Evolutionary conservation across 2,329 filamentous ascomycete genomes (phyloP).

Genomic region (Hymenotorrendiella dingleyae): DNA sequence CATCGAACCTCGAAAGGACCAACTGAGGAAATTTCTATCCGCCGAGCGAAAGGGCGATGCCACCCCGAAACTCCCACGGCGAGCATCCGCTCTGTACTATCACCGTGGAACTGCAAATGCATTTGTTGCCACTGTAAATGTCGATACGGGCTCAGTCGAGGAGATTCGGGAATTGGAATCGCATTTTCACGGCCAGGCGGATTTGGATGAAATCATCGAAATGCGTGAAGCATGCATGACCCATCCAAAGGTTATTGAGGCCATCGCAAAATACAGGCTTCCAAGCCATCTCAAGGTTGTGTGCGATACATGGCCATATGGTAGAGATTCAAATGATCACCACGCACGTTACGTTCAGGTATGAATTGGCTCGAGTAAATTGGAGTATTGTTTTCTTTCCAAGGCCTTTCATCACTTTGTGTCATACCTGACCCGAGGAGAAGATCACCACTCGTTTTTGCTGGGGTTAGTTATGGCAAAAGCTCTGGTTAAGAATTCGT

Average conservation of each 20-base stretch:
- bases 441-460: too few relatives aligned
- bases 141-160: constrained; percentile 12
- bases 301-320: constrained; percentile 26
- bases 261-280: constrained; percentile 17
- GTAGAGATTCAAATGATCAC: constrained; percentile 20
- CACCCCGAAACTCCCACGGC: constrained; percentile 6
- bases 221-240: constrained; percentile 20
- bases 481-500: not conserved
- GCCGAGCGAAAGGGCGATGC: constrained; percentile 18
- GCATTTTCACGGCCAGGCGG: constrained; percentile 20
- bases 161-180: constrained; percentile 16
- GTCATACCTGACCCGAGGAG: too few relatives aligned
- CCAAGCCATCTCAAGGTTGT: constrained; percentile 17
- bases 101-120: constrained; percentile 19
- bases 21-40: constrained; percentile 15
- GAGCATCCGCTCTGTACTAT: constrained; percentile 19
- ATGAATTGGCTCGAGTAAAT: too few relatives aligned
- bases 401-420: too few relatives aligned
- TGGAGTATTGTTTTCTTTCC: too few relatives aligned
- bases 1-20: constrained; percentile 20
- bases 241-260: constrained; percentile 17
- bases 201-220: constrained; percentile 21
- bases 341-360: constrained; percentile 22
- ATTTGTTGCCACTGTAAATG: constrained; percentile 19
- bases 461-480: too few relatives aligned